These are phyloP conservation scores for Ajuga chamaepitys DNA, from an alignment of 257 asterid species.

Conservation along the genomic window DNA sequence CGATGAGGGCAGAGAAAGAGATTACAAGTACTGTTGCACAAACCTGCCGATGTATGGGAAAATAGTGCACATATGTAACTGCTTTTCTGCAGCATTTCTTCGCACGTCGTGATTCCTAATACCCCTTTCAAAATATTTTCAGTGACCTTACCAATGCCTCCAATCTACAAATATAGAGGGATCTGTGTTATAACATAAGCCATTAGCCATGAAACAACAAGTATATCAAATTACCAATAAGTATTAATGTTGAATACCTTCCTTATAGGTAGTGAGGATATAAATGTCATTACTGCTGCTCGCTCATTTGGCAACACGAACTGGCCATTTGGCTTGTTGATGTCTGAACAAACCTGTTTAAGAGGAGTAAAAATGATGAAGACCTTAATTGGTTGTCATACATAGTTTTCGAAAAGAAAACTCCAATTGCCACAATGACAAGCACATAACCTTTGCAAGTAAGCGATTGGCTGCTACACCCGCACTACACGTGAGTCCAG, in stretches of 20 bases:
- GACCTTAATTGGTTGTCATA: not conserved
- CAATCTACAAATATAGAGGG: constrained; percentile 49
- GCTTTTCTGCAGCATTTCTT: constrained; percentile 77
- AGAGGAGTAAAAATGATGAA: constrained; percentile 6
- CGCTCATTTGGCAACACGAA: constrained; percentile 81
- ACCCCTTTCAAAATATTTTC: constrained; percentile 75
- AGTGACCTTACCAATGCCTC: constrained; percentile 97
- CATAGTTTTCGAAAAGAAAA: not conserved
- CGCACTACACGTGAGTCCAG: constrained; percentile 97
- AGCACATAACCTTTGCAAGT: constrained; percentile 76
- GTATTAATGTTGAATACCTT: constrained; percentile 46
- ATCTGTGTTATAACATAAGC: not conserved
- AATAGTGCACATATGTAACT: constrained; percentile 71
- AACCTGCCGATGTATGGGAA: constrained; percentile 90
- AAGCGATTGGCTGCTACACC: constrained; percentile 91
- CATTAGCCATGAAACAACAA: not conserved
- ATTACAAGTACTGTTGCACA: constrained; percentile 7
- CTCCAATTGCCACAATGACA: not conserved
- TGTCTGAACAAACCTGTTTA: constrained; percentile 87
- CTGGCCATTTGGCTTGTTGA: constrained; percentile 96
- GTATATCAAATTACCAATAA: not conserved
- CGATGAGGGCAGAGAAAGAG: constrained; percentile 9
- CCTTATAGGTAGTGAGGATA: constrained; percentile 86
- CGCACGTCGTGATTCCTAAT: constrained; percentile 72
- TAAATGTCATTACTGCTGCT: constrained; percentile 72